Conservation (phyloP, 2,329 filamentous ascomycete species). For the Alternaria gaisen region DNA sequence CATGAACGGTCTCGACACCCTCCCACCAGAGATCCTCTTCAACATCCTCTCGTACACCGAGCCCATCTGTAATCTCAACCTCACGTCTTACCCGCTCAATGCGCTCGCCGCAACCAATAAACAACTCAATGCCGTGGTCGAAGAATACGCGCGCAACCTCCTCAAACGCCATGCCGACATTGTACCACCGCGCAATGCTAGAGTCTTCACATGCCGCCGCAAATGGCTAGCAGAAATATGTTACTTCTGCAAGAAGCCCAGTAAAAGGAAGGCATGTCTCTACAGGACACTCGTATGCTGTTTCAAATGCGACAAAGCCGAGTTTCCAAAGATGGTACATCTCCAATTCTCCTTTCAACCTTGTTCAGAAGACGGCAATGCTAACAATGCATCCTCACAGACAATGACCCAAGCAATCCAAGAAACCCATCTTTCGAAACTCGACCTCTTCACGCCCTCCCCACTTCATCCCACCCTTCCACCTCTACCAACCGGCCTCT, state of each 20-base stretch:
- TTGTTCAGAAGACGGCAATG: background rate
- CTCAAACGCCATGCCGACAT: constrained; percentile 35
- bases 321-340: constrained; percentile 43
- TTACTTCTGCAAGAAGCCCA: constrained; percentile 39
- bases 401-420: constrained; percentile 41
- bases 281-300: constrained; percentile 37
- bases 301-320: constrained; percentile 33
- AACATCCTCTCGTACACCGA: constrained; percentile 35
- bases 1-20: constrained; percentile 29
- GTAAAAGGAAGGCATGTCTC: constrained; percentile 35
- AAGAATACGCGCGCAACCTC: constrained; percentile 42
- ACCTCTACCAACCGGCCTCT: constrained; percentile 28
- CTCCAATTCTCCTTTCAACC: background rate
- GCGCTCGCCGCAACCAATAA: constrained; percentile 35
- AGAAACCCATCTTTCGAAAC: constrained; percentile 37
- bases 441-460: constrained; percentile 47
- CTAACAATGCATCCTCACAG: constrained; percentile 11
- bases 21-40: constrained; percentile 43
- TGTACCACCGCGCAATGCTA: constrained; percentile 23
- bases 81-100: constrained; percentile 30
- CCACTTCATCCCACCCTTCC: constrained; percentile 35
- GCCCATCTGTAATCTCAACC: constrained; percentile 14
- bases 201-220: constrained; percentile 28
- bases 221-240: constrained; percentile 40
- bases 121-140: constrained; percentile 34